Evolutionary conservation across 164 flowering plant genomes (phyloP), one percentile per base, ranked within the genome.

Genomic region (Berberis vulgaris): DNA sequence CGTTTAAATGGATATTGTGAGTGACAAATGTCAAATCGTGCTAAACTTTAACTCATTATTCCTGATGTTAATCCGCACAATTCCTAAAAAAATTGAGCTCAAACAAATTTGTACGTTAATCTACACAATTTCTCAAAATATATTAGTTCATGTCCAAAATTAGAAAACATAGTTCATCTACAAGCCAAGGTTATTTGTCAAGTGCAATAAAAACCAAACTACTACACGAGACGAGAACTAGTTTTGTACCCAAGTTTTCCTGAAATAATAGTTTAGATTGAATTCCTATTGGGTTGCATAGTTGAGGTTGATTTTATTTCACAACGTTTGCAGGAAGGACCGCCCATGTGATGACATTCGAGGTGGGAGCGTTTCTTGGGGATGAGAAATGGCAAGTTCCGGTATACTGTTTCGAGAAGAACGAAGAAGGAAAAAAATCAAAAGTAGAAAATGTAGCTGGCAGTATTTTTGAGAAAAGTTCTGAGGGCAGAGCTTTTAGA

Each of bases 301-400:
- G n/a, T n/a, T 4, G 4, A 6, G 4, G 13, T 52, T 12, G n/a
- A 7, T 41, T 42, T 41, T 2, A 10, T 11, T 41, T 41, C 42
- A 1, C 26, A 47, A 41, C 3, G 5, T 40, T 13, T 2, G 71
- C 74, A 81, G 84, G 84, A 40, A 73, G 65, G 49, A 10, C 57
- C 0, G 56, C 70, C 1, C 79, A 77, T 39, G 81, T 81, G 50
- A 81, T 81, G 69, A 81, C 81, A 7, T 79, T 66, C 45, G 83
- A 81, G 58, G 81, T 73, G 41, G 85, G 85, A 9, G 82, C 81
- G 26, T 75, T 60, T 41, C 72, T 81, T 2, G 71, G 66, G 4
- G 82, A 81, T 60, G 55, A 73, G 1, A 7, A 44, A 2, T 49
- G 57, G 63, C 82, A 81, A 57, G 82, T 82, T 1, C 85, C 85